A percentile compares a stretch with the other conserved stretches of the same genome.
phyloP scores from a whole-genome alignment of 495 filamentous ascomycete species.

The Hypoxylon cercidicola region DNA sequence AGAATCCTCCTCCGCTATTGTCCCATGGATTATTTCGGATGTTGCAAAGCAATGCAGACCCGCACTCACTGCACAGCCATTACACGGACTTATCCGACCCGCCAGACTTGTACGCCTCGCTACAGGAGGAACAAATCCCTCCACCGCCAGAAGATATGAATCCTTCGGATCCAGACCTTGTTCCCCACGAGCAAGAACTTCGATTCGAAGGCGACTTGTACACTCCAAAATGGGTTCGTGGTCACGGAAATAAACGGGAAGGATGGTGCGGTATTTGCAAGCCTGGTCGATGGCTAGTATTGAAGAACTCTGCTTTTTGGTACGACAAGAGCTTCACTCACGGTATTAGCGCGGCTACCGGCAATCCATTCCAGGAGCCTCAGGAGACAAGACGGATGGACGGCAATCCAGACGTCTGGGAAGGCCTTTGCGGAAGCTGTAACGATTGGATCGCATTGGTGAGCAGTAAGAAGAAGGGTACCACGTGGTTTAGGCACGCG shows the following conservation, averaged over 20 bases:
- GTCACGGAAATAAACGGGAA: constrained; percentile 82
- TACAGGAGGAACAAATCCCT: constrained; percentile 72
- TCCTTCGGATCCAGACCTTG: constrained; percentile 73
- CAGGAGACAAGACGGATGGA: constrained; percentile 77
- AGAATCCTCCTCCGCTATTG: constrained; percentile 63
- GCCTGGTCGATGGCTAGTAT: constrained; percentile 80
- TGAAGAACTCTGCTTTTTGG: constrained; percentile 88
- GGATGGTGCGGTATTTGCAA: constrained; percentile 89
- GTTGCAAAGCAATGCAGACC: constrained; percentile 74
- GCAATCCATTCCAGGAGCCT: constrained; percentile 76
- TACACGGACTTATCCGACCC: constrained; percentile 74
- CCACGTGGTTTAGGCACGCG: constrained; percentile 85
- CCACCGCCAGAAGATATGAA: constrained; percentile 81
- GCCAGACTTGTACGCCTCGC: constrained; percentile 76
- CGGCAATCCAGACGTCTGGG: constrained; percentile 83
- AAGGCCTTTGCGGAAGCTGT: constrained; percentile 80
- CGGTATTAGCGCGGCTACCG: constrained; percentile 81
- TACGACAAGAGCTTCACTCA: constrained; percentile 87
- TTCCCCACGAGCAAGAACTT: constrained; percentile 79
- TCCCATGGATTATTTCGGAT: constrained; percentile 74
- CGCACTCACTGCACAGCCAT: constrained; percentile 67
- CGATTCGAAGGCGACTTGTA: constrained; percentile 81
- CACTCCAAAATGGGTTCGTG: constrained; percentile 80
- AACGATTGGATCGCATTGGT: constrained; percentile 82
- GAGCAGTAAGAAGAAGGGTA: constrained; percentile 87